phyloP scores from a whole-genome alignment of 768 basidiomycete species.

The Amanita muscaria region DNA sequence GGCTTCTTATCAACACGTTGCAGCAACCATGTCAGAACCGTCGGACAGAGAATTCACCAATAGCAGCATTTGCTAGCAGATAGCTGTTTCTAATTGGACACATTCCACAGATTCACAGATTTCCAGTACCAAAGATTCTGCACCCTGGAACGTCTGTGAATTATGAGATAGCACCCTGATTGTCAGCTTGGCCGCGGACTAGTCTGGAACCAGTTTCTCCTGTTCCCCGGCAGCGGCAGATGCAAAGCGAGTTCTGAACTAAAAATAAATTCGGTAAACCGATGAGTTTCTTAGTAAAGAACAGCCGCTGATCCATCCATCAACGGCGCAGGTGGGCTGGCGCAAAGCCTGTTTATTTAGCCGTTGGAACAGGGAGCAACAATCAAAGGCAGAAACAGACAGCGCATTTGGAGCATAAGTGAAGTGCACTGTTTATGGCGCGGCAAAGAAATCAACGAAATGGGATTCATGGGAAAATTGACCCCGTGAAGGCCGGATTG shows the following conservation, averaged over 20 bases:
- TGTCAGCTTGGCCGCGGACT: neutral
- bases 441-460: too few species aligned
- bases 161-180: too few species aligned
- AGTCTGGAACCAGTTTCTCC: neutral
- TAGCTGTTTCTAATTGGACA: too few species aligned
- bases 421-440: too few species aligned
- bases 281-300: too few species aligned
- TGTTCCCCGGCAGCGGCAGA: neutral
- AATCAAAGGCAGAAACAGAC: neutral
- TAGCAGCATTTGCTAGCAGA: too few species aligned
- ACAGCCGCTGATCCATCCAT: too few species aligned
- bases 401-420: too few species aligned
- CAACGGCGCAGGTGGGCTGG: too few species aligned
- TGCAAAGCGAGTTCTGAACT: neutral
- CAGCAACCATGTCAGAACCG: neutral
- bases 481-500: constrained; percentile 8
- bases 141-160: too few species aligned
- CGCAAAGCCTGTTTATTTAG: neutral
- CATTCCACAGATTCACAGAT: too few species aligned
- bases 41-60: neutral
- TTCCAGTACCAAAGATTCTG: too few species aligned
- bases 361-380: constrained; percentile 4
- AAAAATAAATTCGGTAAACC: neutral
- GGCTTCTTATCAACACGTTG: neutral
- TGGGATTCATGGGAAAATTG: neutral